Evolutionary conservation across 345 rosid genomes (phyloP), one percentile per base, ranked within the genome.

Genomic region (Punica granatum): DNA sequence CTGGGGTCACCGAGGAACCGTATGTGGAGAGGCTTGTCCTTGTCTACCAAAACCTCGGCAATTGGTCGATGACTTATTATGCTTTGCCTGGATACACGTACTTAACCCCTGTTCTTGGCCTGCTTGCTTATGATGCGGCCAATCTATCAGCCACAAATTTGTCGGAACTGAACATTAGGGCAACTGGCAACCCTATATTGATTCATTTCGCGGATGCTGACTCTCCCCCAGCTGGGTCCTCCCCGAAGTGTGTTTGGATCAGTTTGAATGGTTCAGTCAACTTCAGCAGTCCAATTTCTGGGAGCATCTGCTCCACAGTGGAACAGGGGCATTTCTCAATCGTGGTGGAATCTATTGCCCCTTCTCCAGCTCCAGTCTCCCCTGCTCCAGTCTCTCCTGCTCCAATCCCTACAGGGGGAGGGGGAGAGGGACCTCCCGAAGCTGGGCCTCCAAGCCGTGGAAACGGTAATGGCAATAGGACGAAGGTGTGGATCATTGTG

Each of bases 301-400:
- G 80, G 19, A 83, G 83, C 75, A 75, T 76, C 25, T 94, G 99
- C 68, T 78, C 74, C 39, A 81, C 93, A 0, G 35, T 63, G 36
- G 75, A 74, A 42, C 98, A 85, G 34, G 99, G 98, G 34, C 98
- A 92, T 82, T 92, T 94, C 82, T 81, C 96, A 15, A 79, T 94
- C 12, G 96, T 85, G 53, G 86, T 83, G 6, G 90, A 87, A 72
- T 89, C 89, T 15, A 63, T 79, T 1, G 79, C 83, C 7, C 87
- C 95, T 21, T 69, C 82, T 73, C 80, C 86, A 0, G 31, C 73
- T 21, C 88, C 87, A 16, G 16, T 60, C 51, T 64, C 70, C 16
- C 75, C 75, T 8, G 3, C 58, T 3, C 73, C 79, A 16, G 39
- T 37, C 41, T 37, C 41, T 5, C 41, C 41, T 37, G 41, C 79